Conservation (phyloP, 73 alveolate species). For the Tetrahymena malaccensis region DNA sequence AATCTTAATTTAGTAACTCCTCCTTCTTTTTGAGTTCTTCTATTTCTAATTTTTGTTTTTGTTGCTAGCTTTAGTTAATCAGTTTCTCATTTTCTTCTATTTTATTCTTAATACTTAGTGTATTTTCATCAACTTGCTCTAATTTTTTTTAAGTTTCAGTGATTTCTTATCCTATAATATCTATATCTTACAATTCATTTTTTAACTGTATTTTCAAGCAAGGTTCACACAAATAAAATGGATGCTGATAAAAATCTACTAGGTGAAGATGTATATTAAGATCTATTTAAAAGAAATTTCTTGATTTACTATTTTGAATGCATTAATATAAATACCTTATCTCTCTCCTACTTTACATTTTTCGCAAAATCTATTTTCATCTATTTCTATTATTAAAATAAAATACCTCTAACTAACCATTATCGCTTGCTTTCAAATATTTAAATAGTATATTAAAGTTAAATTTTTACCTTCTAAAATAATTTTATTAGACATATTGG, state of each 20-base stretch:
- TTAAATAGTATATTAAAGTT: no score
- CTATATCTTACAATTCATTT: neutral
- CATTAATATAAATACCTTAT: neutral
- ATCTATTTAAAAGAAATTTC: neutral
- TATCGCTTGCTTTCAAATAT: no score
- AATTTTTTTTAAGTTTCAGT: neutral
- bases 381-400: neutral
- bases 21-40: neutral
- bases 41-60: neutral
- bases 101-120: neutral
- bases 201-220: neutral
- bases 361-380: neutral
- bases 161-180: neutral
- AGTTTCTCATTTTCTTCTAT: neutral
- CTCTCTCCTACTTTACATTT: neutral
- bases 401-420: no score
- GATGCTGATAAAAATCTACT: neutral
- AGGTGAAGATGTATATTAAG: neutral
- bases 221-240: neutral
- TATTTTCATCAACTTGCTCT: neutral
- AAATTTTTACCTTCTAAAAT: neutral
- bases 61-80: neutral
- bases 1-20: neutral
- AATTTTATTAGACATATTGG: neutral
- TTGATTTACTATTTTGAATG: neutral